Base-by-base conservation (phyloP, 2,329 filamentous ascomycete species). In the Apiospora koreana region DNA sequence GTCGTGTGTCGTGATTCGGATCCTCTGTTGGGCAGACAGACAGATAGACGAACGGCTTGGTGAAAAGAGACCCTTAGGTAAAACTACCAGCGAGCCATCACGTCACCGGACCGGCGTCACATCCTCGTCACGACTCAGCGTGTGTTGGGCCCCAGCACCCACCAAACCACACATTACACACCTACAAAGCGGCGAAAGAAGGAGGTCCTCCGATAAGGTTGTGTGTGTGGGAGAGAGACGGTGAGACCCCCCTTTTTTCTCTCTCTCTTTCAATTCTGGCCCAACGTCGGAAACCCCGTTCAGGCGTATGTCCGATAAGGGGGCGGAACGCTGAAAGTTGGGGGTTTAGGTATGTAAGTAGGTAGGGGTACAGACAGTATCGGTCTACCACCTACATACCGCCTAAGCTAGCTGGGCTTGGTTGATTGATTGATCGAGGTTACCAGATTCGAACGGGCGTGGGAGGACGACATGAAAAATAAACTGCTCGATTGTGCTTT, bases 201-300 rank as follows among this genome's bases (percentile, higher is more conserved):
- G 21, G 31, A 35, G 54, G n/a, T n/a, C 28, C 54, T 58, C 54
- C 54, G 54, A 38, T 62, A 62, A 62, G 54, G 31, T 62, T 62
- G 31, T 62, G 54, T 6, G 31, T 62, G n/a, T n/a, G n/a, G n/a
- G n/a, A n/a, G n/a, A n/a, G 54, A 62, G 54, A 62, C 54, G 54
- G 54, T 62, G 54, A 62, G 54, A n/a, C n/a, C 31, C 65, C 45
- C 62, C 38, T 18, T 66, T 66, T 66, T 66, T 65, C 43, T 28
- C 10, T n/a, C n/a, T n/a, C n/a, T n/a, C 50, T 16, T 25, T 41
- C 28, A 43, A 43, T 31, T 58, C 25, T 58, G 50, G 50, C 50
- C 54, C 54, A 62, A 35, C 54, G 21, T 62, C 54, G 54, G 54
- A 62, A 62, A 62, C 54, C 21, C 31, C 54, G 54, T 62, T 62